Percentiles rank a stretch among this genome's conserved stretches.
These are phyloP conservation scores for Geoglossum glabrum DNA, from an alignment of 495 filamentous ascomycete genomes.

Conservation along the genomic window DNA sequence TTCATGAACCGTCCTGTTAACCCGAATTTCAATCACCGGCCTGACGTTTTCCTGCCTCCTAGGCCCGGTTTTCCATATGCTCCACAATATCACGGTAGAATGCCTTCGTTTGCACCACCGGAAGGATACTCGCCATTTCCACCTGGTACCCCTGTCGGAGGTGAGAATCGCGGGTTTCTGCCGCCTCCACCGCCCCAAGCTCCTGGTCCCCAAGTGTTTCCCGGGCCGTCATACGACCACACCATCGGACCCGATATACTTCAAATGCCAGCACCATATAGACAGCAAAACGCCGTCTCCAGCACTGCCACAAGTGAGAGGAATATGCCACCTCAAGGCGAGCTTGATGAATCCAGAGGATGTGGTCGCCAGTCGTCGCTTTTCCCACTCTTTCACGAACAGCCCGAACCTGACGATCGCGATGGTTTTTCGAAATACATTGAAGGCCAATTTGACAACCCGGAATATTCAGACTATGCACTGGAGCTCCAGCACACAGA, in stretches of 20 bases:
- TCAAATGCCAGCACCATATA: not conserved
- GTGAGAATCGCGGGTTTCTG: not conserved
- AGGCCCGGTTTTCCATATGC: not conserved
- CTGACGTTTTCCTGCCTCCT: not conserved
- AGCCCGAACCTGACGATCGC: not conserved
- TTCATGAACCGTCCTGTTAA: not conserved
- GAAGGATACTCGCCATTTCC: not conserved
- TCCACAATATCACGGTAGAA: not conserved
- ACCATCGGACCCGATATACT: not conserved
- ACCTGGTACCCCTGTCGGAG: not conserved
- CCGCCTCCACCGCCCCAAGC: not conserved
- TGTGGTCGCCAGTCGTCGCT: not conserved
- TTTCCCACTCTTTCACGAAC: not conserved
- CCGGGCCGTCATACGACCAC: not conserved
- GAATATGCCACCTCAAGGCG: not conserved
- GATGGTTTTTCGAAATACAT: not conserved
- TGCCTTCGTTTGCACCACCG: not conserved
- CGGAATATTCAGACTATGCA: slow-evolving; percentile 10
- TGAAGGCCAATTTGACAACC: slow-evolving; percentile 7
- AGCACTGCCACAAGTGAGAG: not conserved
- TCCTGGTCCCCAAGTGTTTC: not conserved
- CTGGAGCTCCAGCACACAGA: slow-evolving; percentile 6
- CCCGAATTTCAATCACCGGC: not conserved
- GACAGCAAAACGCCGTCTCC: not conserved
- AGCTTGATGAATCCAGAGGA: not conserved